These are phyloP conservation scores for Pterulicium gracile DNA, from an alignment of 1,284 basidiomycete genomes.

Conservation along the genomic window DNA sequence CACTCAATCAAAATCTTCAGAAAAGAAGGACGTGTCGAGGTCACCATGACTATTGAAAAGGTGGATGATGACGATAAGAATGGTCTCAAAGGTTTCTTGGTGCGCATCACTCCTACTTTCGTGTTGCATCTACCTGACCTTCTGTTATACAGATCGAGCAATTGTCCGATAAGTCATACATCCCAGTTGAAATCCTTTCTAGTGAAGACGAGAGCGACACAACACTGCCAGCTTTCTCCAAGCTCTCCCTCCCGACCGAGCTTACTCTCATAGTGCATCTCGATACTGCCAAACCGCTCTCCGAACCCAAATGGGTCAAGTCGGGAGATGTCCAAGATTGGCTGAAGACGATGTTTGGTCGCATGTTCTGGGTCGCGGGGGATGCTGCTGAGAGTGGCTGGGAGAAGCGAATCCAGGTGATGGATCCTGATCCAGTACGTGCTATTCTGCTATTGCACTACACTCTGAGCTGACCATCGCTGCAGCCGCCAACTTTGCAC, in stretches of 20 bases:
- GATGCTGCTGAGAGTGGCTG: conserved; percentile 67
- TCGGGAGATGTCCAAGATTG: conserved; percentile 90
- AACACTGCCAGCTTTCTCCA: conserved; percentile 61
- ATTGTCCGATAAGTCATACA: conserved; percentile 65
- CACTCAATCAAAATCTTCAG: conserved; percentile 75
- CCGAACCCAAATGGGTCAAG: conserved; percentile 94
- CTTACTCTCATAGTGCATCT: conserved; percentile 57
- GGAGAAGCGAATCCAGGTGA: conserved; percentile 86
- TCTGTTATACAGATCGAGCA: conserved; percentile 52
- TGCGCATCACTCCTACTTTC: conserved; percentile 24
- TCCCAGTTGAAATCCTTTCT: conserved; percentile 39
- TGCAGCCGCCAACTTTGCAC: conserved; percentile 82
- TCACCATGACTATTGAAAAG: conserved; percentile 50
- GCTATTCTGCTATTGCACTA: conserved; percentile 9
- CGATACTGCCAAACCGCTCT: conserved; percentile 79
- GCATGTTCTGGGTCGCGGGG: conserved; percentile 70
- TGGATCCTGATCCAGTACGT: conserved; percentile 89
- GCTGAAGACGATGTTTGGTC: conserved; percentile 80
- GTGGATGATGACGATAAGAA: conserved; percentile 34
- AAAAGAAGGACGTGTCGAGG: conserved; percentile 78
- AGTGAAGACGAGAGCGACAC: conserved; percentile 35
- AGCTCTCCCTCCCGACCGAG: conserved; percentile 36
- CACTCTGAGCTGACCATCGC: conserved; percentile 7
- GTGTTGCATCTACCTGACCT: conserved; percentile 10
- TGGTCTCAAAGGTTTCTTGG: conserved; percentile 64